A percentile compares a stretch with the other conserved stretches of the same genome.
Conservation (phyloP, 1,139 yeast genomes). For the Blastobotrys malaysiensis region DNA sequence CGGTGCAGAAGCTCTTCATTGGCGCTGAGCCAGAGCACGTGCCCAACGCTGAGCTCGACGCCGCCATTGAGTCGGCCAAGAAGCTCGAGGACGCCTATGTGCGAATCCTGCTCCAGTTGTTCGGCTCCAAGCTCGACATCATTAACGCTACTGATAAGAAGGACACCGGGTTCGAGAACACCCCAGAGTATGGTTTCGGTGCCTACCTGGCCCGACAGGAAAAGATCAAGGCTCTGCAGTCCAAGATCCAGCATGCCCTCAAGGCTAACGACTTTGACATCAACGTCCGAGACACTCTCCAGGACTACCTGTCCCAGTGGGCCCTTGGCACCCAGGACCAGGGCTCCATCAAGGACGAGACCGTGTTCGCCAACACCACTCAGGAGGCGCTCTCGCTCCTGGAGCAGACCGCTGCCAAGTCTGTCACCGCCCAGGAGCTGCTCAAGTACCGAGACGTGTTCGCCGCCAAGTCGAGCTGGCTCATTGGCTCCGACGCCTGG, state of each 20-base stretch:
- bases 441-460: constrained; percentile 45
- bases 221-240: constrained; percentile 38
- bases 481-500: constrained; percentile 94
- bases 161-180: constrained; percentile 37
- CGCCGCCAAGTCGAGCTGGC: constrained; percentile 59
- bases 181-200: constrained; percentile 88
- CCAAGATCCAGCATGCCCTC: constrained; percentile 46
- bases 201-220: constrained; percentile 56
- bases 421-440: constrained; percentile 42
- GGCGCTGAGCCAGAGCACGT: constrained; percentile 39
- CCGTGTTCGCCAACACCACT: constrained; percentile 23
- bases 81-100: constrained; percentile 72
- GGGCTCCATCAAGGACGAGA: constrained; percentile 20
- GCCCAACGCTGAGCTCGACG: constrained; percentile 10
- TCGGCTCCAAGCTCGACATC: constrained; percentile 46
- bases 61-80: constrained; percentile 43
- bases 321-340: constrained; percentile 34
- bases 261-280: constrained; percentile 46
- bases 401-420: constrained; percentile 34
- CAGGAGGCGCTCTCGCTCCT: constrained; percentile 41
- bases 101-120: constrained; percentile 67
- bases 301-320: constrained; percentile 67
- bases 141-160: constrained; percentile 52
- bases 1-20: constrained; percentile 58
- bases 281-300: constrained; percentile 44